Percentiles rank a stretch among this genome's conserved stretches.
Evolutionary conservation across 306 rosid genomes (phyloP).

Genomic region (Prunus fruticosa): DNA sequence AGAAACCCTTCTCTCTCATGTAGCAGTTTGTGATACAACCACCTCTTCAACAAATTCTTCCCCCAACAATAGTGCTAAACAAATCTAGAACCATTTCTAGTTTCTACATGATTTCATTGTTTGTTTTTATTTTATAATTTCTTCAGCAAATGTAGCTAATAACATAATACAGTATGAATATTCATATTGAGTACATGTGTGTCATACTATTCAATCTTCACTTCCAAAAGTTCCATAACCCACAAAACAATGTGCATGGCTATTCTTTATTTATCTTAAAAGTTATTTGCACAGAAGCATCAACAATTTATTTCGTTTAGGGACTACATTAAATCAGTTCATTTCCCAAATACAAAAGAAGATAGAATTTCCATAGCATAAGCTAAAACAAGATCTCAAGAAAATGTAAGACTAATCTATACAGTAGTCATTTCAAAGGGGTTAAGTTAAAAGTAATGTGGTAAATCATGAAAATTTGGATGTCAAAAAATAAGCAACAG

Average conservation of each 20-base stretch:
- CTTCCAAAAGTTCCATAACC: neutral
- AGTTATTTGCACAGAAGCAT: neutral
- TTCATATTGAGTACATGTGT: neutral
- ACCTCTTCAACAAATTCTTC: no score
- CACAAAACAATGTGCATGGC: neutral
- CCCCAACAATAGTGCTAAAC: no score
- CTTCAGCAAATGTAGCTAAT: no score
- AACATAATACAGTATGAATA: neutral
- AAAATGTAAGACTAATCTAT: neutral
- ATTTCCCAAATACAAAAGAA: no score
- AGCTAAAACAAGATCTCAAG: neutral
- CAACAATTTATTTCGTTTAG: neutral
- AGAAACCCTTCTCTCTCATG: neutral
- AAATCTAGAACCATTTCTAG: neutral
- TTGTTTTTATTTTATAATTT: neutral
- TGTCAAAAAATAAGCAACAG: neutral
- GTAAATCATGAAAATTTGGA: neutral
- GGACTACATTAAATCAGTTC: neutral
- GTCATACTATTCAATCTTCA: neutral
- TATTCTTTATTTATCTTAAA: neutral
- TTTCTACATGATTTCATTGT: neutral
- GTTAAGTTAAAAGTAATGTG: neutral
- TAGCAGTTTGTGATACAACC: neutral
- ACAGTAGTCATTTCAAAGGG: neutral
- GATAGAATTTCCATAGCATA: no score